These are phyloP conservation scores for Bretschneidera sinensis DNA, from an alignment of 345 rosid species.

Conservation along the genomic window DNA sequence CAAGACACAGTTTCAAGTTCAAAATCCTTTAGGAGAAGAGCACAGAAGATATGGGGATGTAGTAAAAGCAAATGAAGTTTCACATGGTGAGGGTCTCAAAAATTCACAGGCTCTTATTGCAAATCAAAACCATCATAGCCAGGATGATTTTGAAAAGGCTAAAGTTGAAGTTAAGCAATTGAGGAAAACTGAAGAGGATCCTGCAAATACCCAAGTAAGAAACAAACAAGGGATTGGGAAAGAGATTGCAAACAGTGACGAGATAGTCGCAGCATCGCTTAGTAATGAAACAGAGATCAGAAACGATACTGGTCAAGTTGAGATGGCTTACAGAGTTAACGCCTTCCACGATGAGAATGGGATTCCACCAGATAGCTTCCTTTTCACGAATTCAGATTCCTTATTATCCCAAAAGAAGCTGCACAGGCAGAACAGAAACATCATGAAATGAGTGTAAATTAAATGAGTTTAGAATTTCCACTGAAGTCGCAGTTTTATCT, in stretches of 20 bases:
- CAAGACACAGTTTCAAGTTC: neutral
- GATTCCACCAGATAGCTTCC: neutral
- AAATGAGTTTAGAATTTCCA: neutral
- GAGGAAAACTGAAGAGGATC: neutral
- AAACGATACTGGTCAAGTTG: neutral
- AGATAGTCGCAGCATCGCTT: too few relatives aligned
- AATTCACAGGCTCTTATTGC: too few relatives aligned
- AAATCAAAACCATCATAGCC: neutral
- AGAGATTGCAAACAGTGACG: too few relatives aligned
- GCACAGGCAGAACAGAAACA: neutral
- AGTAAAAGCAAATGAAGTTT: too few relatives aligned
- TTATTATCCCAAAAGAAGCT: neutral
- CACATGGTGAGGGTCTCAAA: neutral
- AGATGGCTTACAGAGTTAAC: neutral
- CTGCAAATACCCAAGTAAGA: too few relatives aligned
- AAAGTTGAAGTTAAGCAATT: neutral
- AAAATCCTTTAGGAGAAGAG: too few relatives aligned
- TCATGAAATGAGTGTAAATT: neutral
- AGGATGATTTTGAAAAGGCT: neutral
- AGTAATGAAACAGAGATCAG: neutral
- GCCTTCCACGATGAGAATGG: neutral
- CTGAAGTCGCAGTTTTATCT: neutral
- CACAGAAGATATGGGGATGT: too few relatives aligned
- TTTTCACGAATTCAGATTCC: neutral
- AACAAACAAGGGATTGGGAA: neutral